Base-by-base conservation (phyloP, 2,329 filamentous ascomycete species). In the Penicillium sp. region DNA sequence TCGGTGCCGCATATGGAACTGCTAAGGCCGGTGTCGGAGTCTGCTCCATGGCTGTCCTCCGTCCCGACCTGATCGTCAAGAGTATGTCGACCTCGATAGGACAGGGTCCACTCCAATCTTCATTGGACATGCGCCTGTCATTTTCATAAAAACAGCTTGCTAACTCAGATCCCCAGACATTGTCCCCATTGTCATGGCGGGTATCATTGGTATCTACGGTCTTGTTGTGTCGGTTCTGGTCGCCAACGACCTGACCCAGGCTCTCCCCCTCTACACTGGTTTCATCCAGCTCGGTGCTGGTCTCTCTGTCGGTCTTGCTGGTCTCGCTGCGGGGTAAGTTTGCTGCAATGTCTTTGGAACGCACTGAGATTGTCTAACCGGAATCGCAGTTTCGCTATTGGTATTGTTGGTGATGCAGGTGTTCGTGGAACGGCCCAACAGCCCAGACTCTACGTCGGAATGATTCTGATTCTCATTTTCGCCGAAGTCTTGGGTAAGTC, bases 161-260 rank as follows among this genome's bases (percentile, higher is more conserved):
- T 65, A 41, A 61, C 53, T 29, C 13, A 6, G 16, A 5, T 29
- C 46, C 45, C 9, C 65, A 97, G 93, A 97, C 85, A 97, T 97
- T 77, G 93, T 97, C 63, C 94, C 94, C 75, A 94, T 97, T 79
- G 96, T 99, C 87, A 99, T 99, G 94, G 94, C 94, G 83, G 94
- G 94, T 97, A 99, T 99, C 79, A 97, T 99, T 80, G 94, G 91
- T 89, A 97, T 99, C 78, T 99, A 94, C 81, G 90, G 90, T 70
- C 84, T 94, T 63, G 90, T 94, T 78, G 89, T 93, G 58, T 92
- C 90, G 16, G 90, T 94, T 75, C 79, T 94, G 70, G 91, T 94
- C 72, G 92, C 90, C 71, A 89, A 91, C 75, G 86, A 85, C 68
- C 81, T 94, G 62, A 82, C 81, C 67, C 89, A 93, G 77, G 73